A percentile compares a stretch with the other conserved stretches of the same genome.
These are phyloP conservation scores for Dipteronia sinensis DNA, from an alignment of 345 rosid species.

Conservation along the genomic window DNA sequence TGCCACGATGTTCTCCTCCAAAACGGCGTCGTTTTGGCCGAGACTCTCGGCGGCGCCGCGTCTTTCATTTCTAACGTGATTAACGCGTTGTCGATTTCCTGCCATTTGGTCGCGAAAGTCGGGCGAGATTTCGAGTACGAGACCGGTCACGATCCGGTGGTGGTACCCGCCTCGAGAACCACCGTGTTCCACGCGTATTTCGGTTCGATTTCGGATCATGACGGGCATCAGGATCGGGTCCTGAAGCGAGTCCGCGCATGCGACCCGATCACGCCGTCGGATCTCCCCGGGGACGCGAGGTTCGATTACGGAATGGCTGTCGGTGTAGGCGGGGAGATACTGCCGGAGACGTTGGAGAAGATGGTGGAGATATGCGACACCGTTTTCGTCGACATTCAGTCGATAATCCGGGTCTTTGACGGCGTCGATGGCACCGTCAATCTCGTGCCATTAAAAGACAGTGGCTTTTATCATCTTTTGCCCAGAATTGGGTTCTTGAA, in stretches of 20 bases:
- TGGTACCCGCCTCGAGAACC: constrained; percentile 46
- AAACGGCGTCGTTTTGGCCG: constrained; percentile 53
- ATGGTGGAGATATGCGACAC: constrained; percentile 73
- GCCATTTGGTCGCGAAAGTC: constrained; percentile 60
- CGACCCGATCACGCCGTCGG: constrained; percentile 66
- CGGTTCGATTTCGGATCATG: constrained; percentile 36
- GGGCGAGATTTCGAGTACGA: constrained; percentile 74
- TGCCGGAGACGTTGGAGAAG: constrained; percentile 78
- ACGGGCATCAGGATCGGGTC: constrained; percentile 62
- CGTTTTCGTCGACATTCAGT: constrained; percentile 82
- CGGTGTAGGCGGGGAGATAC: constrained; percentile 94
- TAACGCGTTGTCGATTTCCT: constrained; percentile 54
- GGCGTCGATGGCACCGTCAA: constrained; percentile 61
- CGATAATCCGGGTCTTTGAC: constrained; percentile 76
- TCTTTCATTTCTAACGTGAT: constrained; percentile 80
- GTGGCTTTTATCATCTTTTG: constrained; percentile 66
- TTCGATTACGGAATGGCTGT: constrained; percentile 90
- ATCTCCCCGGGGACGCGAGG: constrained; percentile 53
- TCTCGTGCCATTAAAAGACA: constrained; percentile 56
- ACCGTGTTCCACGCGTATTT: constrained; percentile 86
- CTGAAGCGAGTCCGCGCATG: constrained; percentile 71
- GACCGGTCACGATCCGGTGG: constrained; percentile 45
- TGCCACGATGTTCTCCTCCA: constrained; percentile 90
- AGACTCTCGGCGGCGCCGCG: constrained; percentile 95
- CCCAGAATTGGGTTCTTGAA: constrained; percentile 68